Base-by-base conservation (phyloP, 371 early-diverging fungal genomes). In the Zancudomyces culisetae region DNA sequence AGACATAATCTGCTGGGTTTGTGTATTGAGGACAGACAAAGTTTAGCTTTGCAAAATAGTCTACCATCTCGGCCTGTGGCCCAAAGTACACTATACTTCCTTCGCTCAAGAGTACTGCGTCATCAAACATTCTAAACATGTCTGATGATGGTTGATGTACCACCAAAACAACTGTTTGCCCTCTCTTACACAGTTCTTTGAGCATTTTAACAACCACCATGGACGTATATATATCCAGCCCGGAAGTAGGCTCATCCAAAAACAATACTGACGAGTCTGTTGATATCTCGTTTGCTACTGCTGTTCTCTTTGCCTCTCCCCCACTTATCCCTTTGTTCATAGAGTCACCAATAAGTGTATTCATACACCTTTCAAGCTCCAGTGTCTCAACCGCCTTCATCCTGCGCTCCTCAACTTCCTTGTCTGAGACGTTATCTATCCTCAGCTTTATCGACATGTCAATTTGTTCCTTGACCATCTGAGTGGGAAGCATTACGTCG, bases 161-260 rank as follows among this genome's bases (percentile, higher is more conserved):
- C 3, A 77, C 77, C 2, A 78, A 57, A 19, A 81, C 59, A n/a
- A 87, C 71, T 1, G 80, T 81, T 22, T 75, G 75, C n/a, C 83
- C 78, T 21, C 54, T 45, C 24, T 63, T 60, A n/a, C 78, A 74
- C 20, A 85, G 66, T 0, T 68, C 52, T 29, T 64, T 63, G 19
- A 85, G 71, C 27, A 78, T 71, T 22, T 68, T 59, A 15, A 77
- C 64, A 3, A 85, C 71, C 57, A 70, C 68, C 47, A 69, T 61
- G 19, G 84, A 80, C 12, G 81, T 77, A 61, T 72, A 75, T 2
- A 87, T 71, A 63, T 96, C 97, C 35, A 85, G 69, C 45, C 97
- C 92, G 51, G 82, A 82, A 1, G 92, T 91, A 10, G 91, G 90
- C 61, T 97, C 98, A 60, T 98, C 98, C 60, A 95, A 61, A 58